Percentiles rank a stretch among this genome's conserved stretches.
Conservation (phyloP, 225 moss, liverwort and hornwort genomes). For the Pseudisothecium myosuroides region DNA sequence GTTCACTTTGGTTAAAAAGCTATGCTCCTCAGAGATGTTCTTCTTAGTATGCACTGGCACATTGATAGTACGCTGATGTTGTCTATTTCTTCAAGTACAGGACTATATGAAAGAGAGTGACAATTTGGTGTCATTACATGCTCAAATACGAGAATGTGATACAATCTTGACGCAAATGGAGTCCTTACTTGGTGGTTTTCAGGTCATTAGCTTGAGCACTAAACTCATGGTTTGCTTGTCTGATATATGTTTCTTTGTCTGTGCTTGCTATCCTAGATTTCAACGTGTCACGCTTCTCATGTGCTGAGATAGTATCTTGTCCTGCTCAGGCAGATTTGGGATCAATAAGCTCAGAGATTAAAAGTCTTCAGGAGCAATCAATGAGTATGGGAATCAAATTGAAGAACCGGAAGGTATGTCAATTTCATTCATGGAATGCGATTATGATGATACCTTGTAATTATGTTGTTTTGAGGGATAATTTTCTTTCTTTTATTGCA, state of each 20-base stretch:
- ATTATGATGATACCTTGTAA: not conserved
- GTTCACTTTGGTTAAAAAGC: not conserved
- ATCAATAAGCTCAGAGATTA: constrained; percentile 98
- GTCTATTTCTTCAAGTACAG: constrained; percentile 19
- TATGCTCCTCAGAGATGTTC: not conserved
- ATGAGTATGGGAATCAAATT: constrained; percentile 99
- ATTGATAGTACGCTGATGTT: not conserved
- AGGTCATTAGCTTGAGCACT: constrained; percentile 42
- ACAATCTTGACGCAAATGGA: constrained; percentile 92
- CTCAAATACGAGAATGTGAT: constrained; percentile 96
- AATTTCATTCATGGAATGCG: not conserved
- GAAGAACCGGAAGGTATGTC: constrained; percentile 79
- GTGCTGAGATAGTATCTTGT: constrained; percentile 13
- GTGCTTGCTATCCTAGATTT: not conserved
- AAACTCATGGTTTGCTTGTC: not conserved
- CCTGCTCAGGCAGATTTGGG: constrained; percentile 84
- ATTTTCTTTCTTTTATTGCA: not conserved
- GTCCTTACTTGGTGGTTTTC: constrained; percentile 90
- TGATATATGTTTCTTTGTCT: not conserved
- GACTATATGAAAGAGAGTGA: constrained; percentile 99
- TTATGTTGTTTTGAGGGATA: not conserved
- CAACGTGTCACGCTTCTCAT: not conserved
- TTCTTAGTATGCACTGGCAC: not conserved
- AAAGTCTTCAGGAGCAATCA: constrained; percentile 94
- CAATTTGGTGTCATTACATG: constrained; percentile 93